These are phyloP conservation scores for Pneumocystis jirovecii DNA, from an alignment of 1,139 yeast genomes.

Conservation along the genomic window DNA sequence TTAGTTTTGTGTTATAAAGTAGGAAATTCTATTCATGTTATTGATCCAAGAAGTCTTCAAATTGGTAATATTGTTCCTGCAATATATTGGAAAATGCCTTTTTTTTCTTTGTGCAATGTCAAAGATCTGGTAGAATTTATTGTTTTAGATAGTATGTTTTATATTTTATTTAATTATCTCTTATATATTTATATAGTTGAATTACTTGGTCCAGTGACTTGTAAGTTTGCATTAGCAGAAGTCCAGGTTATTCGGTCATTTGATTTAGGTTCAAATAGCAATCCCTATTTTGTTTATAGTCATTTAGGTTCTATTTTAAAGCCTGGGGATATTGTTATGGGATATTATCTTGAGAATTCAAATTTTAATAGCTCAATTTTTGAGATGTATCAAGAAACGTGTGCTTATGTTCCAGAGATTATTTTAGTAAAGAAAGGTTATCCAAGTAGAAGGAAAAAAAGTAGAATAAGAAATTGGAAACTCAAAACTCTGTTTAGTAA, in stretches of 20 bases:
- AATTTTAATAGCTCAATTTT: conserved; percentile 77
- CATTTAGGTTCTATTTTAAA: conserved; percentile 88
- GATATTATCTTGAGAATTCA: conserved; percentile 68
- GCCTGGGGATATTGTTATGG: conserved; percentile 91
- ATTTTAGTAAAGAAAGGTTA: conserved; percentile 82
- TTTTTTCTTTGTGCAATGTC: conserved; percentile 60
- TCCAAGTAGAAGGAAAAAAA: conserved; percentile 50
- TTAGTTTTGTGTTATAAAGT: conserved; percentile 74
- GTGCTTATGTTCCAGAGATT: conserved; percentile 54
- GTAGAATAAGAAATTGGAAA: conserved; percentile 84
- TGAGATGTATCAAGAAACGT: conserved; percentile 49
- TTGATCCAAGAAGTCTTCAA: conserved; percentile 73
- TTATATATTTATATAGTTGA: conserved; percentile 35
- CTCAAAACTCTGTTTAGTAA: conserved; percentile 92
- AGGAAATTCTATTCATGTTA: conserved; percentile 65
- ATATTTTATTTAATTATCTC: neutral
- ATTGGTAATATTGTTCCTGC: conserved; percentile 60
- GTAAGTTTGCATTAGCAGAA: conserved; percentile 78
- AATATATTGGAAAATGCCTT: conserved; percentile 82
- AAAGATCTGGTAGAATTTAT: conserved; percentile 75
- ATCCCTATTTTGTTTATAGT: conserved; percentile 59
- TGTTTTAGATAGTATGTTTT: conserved; percentile 42
- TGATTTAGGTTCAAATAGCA: conserved; percentile 71
- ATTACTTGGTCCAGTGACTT: conserved; percentile 71
- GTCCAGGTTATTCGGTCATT: conserved; percentile 72